Evolutionary conservation across 2,329 filamentous ascomycete species (phyloP), one percentile per base, ranked within the genome.

Genomic region (Arthrobotrys sinensis): DNA sequence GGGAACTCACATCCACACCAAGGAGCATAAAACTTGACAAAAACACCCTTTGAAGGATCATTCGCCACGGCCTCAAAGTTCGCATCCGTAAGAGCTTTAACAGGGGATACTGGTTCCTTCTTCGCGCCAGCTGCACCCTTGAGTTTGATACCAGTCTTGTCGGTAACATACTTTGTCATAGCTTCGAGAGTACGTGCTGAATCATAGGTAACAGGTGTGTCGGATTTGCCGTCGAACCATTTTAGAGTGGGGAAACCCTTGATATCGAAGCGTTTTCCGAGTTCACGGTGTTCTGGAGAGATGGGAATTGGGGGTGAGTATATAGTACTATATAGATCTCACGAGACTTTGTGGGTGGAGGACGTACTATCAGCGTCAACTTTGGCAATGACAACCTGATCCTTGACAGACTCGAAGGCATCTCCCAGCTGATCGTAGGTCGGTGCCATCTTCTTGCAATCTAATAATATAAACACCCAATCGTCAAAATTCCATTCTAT

Each of bases 241-340:
- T 99, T 99, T 83, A 99, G 87, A 0, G 96, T 99, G 19, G 96
- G 96, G 88, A 98, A 99, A 19, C 96, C 96, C 85, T 96, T 91
- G 60, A 99, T 89, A 50, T 92, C 93, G 83, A 94, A 98, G 80
- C 90, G 89, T 88, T 93, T 92, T 81, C 94, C 95, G 80, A 99
- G 87, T 16, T 89, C 87, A 85, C 92, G 92, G 87, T 99, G 91
- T 73, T 91, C 81, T 82, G 45, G 11, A 32, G 5, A 19, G 14
- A 12, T 21, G 14, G 14, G 43, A 24, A 7, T 16, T 45, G 4
- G 21, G 43, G 21, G 43, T 66, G 16, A 55, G 19, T 57, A 52
- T 60, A 12, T 28, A 70, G n/a, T 34, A 62, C 8, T 19, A 19
- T 34, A 6, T 53, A 34, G 32, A 2, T 1, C 10, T 16, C 21